Base-by-base conservation (phyloP, 306 rosid species). In the Cucurbita moschata region DNA sequence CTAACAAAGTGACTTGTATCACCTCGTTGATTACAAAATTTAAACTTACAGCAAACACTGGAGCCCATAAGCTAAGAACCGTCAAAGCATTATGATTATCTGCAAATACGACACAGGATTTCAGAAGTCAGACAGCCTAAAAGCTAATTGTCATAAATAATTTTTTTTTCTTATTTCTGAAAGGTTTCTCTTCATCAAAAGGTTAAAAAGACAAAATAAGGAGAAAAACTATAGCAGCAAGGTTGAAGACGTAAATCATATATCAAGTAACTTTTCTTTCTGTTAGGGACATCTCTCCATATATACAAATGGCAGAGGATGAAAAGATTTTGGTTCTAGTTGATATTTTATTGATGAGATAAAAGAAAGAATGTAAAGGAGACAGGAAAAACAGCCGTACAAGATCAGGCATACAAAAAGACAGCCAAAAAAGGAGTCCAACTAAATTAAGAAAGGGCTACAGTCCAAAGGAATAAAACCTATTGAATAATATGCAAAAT, bases 21-120 rank as follows among this genome's bases (percentile, higher is more conserved):
- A 38, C 14, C 47, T 62, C 13, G 35, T 60, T 60, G 66, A 30
- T 60, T 30, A 58, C 40, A 10, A 39, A 8, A 8, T 38, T 35
- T 35, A 58, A 79, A 83, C 97, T 90, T 90, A 93, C 98, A 61
- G 74, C 76, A 72, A 87, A 16, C 73, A 93, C 97, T 16, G 98
- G 98, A 75, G 90, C 88, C 97, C 98, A 93, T 59, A 93, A 67
- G 74, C 89, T 81, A 63, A 76, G 79, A 76, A 93, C 76, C 47
- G 98, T 84, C 82, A 88, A 60, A 68, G 89, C 87, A 80, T 93
- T 90, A 79, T 90, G 85, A 76, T 90, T 93, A 83, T 86, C 98
- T 93, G 92, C 88, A 81, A 81, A 60, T 18, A 72, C 1, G 4
- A 40, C 15, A 72, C 12, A 38, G 10, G 38, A 38, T 67, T 6